Evolutionary conservation across 2,329 filamentous ascomycete genomes (phyloP), one percentile per base, ranked within the genome.

Genomic region (Lecanoromycetidae sp.): DNA sequence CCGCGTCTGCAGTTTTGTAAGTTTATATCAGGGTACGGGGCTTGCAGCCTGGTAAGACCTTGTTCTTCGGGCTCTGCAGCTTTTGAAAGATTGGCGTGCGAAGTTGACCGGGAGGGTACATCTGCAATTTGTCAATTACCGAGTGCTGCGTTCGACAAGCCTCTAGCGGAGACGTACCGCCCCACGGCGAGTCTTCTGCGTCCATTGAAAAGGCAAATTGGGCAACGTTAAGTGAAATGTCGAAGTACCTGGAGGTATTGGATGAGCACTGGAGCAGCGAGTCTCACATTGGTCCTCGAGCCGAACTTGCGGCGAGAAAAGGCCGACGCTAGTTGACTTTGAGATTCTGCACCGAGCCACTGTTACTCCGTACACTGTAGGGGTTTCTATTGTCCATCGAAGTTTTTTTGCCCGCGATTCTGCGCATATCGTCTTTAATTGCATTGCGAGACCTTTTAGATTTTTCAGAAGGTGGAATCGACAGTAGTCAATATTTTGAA

Each of bases 111-210:
- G 27, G 68, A 71, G 35, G 67, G 68, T 46, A 70, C 66, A 60
- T 71, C 68, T 71, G 57, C 54, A 60, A 57, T 56, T 50, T 52
- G 37, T 47, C 22, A 43, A 26, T 23, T 13, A 50, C 37, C 52
- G 44, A 51, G 50, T 49, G 52, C 48, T 12, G 10, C 10, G 22
- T 4, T 9, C 15, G 42, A 34, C 46, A 45, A 52, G 55, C 48
- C 48, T 56, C 52, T 58, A 47, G 58, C 57, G 55, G 56, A 56
- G 27, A 55, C 64, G 54, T 63, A 71, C 69, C 69, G 57, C 66
- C 68, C 69, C 69, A 71, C 44, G 69, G 69, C 51, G 69, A 71
- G 58, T 71, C 69, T 44, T 64, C 64, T 46, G 52, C 34, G 41
- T 54, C 52, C 52, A 54, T 54, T 33, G 48, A 29, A 15, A 37